These are phyloP conservation scores for Silybum marianum DNA, from an alignment of 129 eudicot genomes.

Conservation along the genomic window DNA sequence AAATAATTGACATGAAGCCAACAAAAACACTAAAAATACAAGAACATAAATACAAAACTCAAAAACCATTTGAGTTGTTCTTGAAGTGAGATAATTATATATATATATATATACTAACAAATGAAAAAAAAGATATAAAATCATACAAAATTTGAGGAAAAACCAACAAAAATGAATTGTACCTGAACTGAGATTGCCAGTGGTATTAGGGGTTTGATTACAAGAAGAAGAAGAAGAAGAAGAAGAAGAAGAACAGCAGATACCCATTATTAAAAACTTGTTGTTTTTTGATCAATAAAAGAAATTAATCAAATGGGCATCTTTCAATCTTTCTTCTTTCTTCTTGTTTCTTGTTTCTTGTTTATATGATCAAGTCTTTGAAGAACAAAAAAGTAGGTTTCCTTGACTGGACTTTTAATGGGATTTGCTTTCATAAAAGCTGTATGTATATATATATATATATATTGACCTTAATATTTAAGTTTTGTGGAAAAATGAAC, in stretches of 20 bases:
- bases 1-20: no score
- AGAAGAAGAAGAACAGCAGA: constrained; percentile 35
- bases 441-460: background rate
- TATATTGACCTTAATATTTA: background rate
- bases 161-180: background rate
- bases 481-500: background rate
- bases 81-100: constrained; percentile 1
- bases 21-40: no score
- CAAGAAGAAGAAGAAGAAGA: constrained; percentile 34
- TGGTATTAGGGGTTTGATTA: constrained; percentile 36
- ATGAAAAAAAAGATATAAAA: background rate
- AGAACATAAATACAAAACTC: no score
- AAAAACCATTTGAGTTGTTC: background rate
- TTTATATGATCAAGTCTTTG: constrained; percentile 1
- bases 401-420: constrained; percentile 27
- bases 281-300: background rate
- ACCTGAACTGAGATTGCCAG: constrained; percentile 54
- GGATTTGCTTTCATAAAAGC: background rate
- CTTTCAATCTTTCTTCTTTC: background rate
- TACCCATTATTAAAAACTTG: constrained; percentile 39
- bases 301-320: constrained; percentile 8
- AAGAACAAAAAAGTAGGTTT: background rate
- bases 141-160: background rate
- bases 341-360: background rate
- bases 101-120: background rate